Conservation (phyloP, 2,329 filamentous ascomycete genomes). For the Microsporum ferrugineum region DNA sequence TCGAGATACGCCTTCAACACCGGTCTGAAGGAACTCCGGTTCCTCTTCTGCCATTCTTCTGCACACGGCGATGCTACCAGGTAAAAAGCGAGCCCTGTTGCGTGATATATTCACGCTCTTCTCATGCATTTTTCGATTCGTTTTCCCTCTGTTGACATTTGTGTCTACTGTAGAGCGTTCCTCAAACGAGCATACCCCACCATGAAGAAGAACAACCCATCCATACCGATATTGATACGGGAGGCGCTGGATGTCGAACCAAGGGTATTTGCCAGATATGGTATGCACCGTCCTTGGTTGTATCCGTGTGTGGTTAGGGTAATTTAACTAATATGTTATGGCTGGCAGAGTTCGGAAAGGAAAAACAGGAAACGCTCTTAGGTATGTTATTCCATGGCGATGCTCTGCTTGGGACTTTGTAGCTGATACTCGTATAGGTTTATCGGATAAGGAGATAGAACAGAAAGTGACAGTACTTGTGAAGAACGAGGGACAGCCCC, state of each 20-base stretch:
- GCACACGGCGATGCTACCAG: constrained; percentile 80
- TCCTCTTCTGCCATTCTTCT: constrained; percentile 91
- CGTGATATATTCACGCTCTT: background rate
- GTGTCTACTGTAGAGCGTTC: constrained; percentile 51
- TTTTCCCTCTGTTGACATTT: background rate
- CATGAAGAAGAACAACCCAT: constrained; percentile 98
- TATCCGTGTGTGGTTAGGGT: background rate
- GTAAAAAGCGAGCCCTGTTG: constrained; percentile 41
- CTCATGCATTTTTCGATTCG: background rate
- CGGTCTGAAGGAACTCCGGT: constrained; percentile 86
- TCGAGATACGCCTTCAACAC: constrained; percentile 85
- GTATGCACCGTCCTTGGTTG: constrained; percentile 36
- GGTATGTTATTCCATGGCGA: constrained; percentile 33
- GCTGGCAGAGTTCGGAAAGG: constrained; percentile 52
- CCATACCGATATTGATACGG: constrained; percentile 85
- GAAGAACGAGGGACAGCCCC: constrained; percentile 29
- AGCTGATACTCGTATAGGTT: constrained; percentile 34
- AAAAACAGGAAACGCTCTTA: constrained; percentile 52
- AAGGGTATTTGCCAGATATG: constrained; percentile 84
- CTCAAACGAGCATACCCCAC: constrained; percentile 84
- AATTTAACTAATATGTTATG: background rate
- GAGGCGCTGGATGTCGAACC: constrained; percentile 79
- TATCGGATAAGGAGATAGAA: constrained; percentile 61
- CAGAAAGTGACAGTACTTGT: constrained; percentile 54
- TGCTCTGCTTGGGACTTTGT: background rate